Evolutionary conservation across 2,329 filamentous ascomycete genomes (phyloP), one percentile per base, ranked within the genome.

Genomic region (Diaporthe sp.): DNA sequence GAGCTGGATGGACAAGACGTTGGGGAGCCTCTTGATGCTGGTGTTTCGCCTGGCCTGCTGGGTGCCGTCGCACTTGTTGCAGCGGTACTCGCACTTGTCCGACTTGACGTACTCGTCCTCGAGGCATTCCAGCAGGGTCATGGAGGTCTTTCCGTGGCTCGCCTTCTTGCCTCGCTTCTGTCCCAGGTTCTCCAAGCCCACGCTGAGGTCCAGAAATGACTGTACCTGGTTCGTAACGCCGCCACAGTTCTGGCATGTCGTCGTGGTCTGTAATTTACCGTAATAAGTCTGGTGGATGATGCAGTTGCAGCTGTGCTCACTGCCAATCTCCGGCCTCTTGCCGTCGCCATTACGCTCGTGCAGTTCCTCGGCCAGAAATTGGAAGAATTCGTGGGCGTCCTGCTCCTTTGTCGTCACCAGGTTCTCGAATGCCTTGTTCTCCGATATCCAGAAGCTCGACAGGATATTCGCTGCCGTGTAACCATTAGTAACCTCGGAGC

Each of bases 381-480:
- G 95, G 83, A 98, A 97, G 84, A 97, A 98, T 82, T 98, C 96
- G 81, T 98, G 96, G 0, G 96, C 96, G 81, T 98, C 96, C 85
- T 98, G 96, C 83, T 98, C 96, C 79, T 96, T 94, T 79, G 97
- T 97, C 15, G 96, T 97, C 2, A 96, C 94, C 30, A 96, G 88
- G 75, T 93, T 92, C 83, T 94, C 90, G 75, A 92, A 93, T 0
- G 90, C 89, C 81, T 89, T 91, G 85, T 90, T 92, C 82, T 94
- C 94, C 6, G 93, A 94, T 78, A 96, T 94, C 95, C 96, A 98
- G 80, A 96, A 96, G 15, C 94, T 94, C 73, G 95, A 92, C 58
- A 98, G 89, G 80, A 98, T 94, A 79, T 94, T 95, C 12, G 97
- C 93, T 1, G 96, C 95, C 2, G 95, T 96, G 79, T 97, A 98